Evolutionary conservation across 1,284 basidiomycete genomes (phyloP).

Genomic region (Cutaneotrichosporon dermatis): DNA sequence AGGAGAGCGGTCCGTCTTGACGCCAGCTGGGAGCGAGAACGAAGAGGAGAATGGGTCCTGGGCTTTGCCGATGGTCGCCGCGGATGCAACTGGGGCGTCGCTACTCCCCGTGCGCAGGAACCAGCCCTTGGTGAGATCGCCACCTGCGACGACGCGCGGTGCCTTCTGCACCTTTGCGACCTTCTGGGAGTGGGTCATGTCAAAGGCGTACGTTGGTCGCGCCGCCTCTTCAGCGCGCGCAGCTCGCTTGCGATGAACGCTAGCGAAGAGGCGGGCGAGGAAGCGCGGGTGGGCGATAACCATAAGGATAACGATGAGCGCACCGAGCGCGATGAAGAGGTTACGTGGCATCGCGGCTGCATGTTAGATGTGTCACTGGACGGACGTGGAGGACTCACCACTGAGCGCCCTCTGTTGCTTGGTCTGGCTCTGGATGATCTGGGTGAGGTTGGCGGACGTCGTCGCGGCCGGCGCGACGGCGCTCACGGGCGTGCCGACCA

Average conservation of each 20-base stretch:
- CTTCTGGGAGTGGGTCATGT: slow-evolving; percentile 7
- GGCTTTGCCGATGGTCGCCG: not conserved
- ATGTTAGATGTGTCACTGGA: not conserved
- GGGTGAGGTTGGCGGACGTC: not conserved
- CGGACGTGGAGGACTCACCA: not conserved
- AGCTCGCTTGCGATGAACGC: slow-evolving; percentile 15
- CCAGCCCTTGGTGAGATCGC: slow-evolving; percentile 35
- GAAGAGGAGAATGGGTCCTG: not conserved
- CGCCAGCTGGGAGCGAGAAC: not conserved
- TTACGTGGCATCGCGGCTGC: slow-evolving; percentile 5
- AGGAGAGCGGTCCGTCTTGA: not conserved
- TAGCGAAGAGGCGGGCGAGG: slow-evolving; percentile 41
- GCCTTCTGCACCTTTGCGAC: not conserved
- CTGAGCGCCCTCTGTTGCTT: not conserved
- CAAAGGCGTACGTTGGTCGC: slow-evolving; percentile 10
- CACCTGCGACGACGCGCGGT: slow-evolving; percentile 25
- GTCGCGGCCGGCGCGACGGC: not conserved
- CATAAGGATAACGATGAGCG: slow-evolving; percentile 31
- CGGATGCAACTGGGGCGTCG: not conserved
- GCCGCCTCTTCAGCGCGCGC: slow-evolving; percentile 2
- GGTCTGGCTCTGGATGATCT: not conserved
- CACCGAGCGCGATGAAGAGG: slow-evolving; percentile 28
- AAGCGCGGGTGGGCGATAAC: slow-evolving; percentile 40
- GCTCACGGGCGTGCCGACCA: not conserved
- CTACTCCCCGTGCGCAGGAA: slow-evolving; percentile 15